phyloP scores from a whole-genome alignment of 2,329 filamentous ascomycete genomes.

The Sporothrix euskadiensis region DNA sequence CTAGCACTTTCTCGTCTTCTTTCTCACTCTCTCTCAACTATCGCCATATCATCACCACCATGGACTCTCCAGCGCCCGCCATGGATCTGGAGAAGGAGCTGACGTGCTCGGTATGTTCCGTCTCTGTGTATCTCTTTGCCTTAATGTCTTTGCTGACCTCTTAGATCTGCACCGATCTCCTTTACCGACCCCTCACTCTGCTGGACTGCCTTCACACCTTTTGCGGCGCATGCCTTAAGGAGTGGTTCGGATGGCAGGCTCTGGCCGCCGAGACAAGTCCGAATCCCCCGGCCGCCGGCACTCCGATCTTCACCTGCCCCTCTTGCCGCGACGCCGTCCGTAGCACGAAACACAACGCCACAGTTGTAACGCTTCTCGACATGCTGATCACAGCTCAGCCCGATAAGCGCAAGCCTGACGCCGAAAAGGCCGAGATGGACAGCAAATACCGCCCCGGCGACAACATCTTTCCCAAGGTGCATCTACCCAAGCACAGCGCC shows the following conservation, averaged over 20 bases:
- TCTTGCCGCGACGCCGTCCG: slow-evolving; percentile 86
- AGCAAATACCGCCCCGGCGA: slow-evolving; percentile 80
- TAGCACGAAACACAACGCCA: slow-evolving; percentile 86
- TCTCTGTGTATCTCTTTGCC: slow-evolving; percentile 22
- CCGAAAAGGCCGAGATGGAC: slow-evolving; percentile 75
- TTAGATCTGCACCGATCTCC: slow-evolving; percentile 94
- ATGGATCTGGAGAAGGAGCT: slow-evolving; percentile 88
- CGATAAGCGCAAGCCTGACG: slow-evolving; percentile 64
- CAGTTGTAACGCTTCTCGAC: slow-evolving; percentile 83
- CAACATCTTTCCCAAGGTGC: slow-evolving; percentile 68
- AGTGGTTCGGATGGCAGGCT: slow-evolving; percentile 89
- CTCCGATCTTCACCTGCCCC: slow-evolving; percentile 77
- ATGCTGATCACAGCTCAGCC: slow-evolving; percentile 84
- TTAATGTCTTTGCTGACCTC: slow-evolving; percentile 20
- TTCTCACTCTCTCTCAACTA: too few relatives aligned
- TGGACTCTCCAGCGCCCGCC: slow-evolving; percentile 54
- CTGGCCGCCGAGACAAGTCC: slow-evolving; percentile 55
- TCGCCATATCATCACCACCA: slow-evolving; percentile 34
- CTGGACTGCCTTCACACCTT: slow-evolving; percentile 95
- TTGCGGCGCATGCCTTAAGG: slow-evolving; percentile 90
- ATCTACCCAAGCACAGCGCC: slow-evolving; percentile 51
- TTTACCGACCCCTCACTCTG: slow-evolving; percentile 86
- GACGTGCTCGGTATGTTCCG: slow-evolving; percentile 79
- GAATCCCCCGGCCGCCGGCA: slow-evolving; percentile 50
- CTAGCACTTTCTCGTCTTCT: not conserved